Evolutionary conservation across 2,329 filamentous ascomycete genomes (phyloP).

Genomic region (Fusarium domesticum): DNA sequence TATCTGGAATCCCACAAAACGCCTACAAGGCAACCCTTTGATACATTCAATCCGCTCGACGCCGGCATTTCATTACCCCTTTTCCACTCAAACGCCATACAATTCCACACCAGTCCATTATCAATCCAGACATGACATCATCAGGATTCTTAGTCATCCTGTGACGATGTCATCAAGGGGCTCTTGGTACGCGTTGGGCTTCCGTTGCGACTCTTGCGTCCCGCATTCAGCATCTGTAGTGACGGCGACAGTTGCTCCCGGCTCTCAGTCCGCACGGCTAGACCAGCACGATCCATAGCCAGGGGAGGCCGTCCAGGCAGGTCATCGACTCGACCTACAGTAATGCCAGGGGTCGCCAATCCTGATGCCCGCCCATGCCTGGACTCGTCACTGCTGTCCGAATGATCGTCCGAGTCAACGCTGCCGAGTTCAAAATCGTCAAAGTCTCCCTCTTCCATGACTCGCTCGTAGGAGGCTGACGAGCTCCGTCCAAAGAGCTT

Average conservation of each 20-base stretch:
- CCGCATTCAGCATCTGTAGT: constrained; percentile 52
- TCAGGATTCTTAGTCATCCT: constrained; percentile 36
- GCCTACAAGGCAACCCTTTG: not conserved
- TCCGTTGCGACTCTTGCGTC: constrained; percentile 54
- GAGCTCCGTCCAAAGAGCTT: constrained; percentile 63
- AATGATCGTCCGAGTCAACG: constrained; percentile 60
- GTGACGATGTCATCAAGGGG: constrained; percentile 50
- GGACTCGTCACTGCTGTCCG: constrained; percentile 58
- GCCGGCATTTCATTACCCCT: not conserved
- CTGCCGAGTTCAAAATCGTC: constrained; percentile 76
- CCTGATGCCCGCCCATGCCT: constrained; percentile 61
- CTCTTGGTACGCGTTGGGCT: constrained; percentile 61
- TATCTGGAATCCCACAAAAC: not conserved
- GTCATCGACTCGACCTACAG: constrained; percentile 51
- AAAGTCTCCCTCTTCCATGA: constrained; percentile 75
- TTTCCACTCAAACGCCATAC: not conserved
- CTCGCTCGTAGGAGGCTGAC: constrained; percentile 68
- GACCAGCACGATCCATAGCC: constrained; percentile 63
- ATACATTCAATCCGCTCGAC: not conserved
- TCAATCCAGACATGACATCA: not conserved
- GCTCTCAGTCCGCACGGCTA: constrained; percentile 82
- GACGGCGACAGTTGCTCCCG: constrained; percentile 69
- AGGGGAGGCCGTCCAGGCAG: constrained; percentile 35
- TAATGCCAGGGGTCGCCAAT: constrained; percentile 63
- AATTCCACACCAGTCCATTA: not conserved